Evolutionary conservation across 371 early-diverging fungal genomes (phyloP).

Genomic region (Gilbertella persicaria): DNA sequence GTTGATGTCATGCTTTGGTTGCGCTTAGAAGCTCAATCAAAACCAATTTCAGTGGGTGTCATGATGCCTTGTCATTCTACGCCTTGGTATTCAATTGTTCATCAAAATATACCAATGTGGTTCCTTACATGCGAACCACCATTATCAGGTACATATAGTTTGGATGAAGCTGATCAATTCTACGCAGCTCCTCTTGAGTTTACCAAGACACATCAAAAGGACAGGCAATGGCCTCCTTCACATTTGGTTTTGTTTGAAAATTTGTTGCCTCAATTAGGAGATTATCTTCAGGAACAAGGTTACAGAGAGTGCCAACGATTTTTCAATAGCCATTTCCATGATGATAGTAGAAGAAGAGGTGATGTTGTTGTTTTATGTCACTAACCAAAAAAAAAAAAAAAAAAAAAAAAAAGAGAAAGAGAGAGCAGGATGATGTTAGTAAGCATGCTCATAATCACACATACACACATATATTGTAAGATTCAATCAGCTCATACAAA

Average conservation of each 20-base stretch:
- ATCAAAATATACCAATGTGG: slow-evolving; percentile 63
- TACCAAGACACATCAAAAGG: slow-evolving; percentile 29
- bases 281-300: slow-evolving; percentile 20
- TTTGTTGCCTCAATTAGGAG: slow-evolving; percentile 25
- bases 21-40: slow-evolving; percentile 53
- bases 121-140: slow-evolving; percentile 94
- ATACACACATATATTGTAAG: no score
- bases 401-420: no score
- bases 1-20: slow-evolving; percentile 81
- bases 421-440: no score
- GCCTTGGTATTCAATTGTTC: slow-evolving; percentile 82
- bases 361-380: slow-evolving; percentile 76
- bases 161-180: slow-evolving; percentile 85
- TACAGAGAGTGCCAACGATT: slow-evolving; percentile 70
- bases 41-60: slow-evolving; percentile 38
- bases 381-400: no score
- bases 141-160: slow-evolving; percentile 46
- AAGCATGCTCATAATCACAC: no score
- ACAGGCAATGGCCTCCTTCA: slow-evolving; percentile 43
- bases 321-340: slow-evolving; percentile 89
- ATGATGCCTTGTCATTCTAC: slow-evolving; percentile 97
- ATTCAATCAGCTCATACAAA: no score
- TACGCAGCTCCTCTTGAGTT: slow-evolving; percentile 69
- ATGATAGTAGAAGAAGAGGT: slow-evolving; percentile 78
- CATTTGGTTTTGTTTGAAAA: slow-evolving; percentile 74